These are phyloP conservation scores for Trypanosoma rangeli DNA, from an alignment of 208 protist species.

Conservation along the genomic window DNA sequence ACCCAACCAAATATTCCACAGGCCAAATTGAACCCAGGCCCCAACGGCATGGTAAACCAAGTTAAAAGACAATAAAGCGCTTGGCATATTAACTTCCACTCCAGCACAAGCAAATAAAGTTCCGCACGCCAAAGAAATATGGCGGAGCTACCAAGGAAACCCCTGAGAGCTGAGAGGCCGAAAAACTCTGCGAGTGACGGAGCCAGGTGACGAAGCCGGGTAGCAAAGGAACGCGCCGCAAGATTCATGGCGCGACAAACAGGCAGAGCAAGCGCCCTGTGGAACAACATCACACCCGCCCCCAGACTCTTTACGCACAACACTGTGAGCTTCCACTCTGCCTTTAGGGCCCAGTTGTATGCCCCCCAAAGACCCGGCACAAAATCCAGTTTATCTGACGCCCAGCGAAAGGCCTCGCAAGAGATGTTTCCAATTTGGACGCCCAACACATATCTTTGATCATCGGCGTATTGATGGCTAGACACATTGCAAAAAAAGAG, in stretches of 20 bases:
- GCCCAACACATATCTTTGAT: slow-evolving; percentile 39
- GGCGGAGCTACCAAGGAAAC: background rate
- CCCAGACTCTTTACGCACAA: background rate
- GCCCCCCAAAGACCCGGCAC: slow-evolving; percentile 62
- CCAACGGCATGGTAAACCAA: slow-evolving; percentile 5
- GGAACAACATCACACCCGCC: background rate
- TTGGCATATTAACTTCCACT: background rate
- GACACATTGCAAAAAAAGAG: slow-evolving; percentile 4
- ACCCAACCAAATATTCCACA: background rate
- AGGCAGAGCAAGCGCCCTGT: background rate
- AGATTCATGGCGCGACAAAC: background rate
- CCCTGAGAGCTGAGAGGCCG: background rate
- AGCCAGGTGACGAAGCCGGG: background rate
- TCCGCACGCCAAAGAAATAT: slow-evolving; percentile 2
- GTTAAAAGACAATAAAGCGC: slow-evolving; percentile 6
- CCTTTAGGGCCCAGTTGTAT: slow-evolving; percentile 40
- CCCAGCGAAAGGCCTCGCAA: slow-evolving; percentile 23
- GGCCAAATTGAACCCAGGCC: slow-evolving; percentile 1
- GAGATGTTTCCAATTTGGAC: slow-evolving; percentile 25
- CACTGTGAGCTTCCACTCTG: slow-evolving; percentile 45
- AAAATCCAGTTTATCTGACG: slow-evolving; percentile 52
- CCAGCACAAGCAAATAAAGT: background rate
- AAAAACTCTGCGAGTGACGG: background rate
- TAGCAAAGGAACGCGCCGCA: background rate
- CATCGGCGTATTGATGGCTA: background rate